These are phyloP conservation scores for Emmonsiellopsis sp. DNA, from an alignment of 2,329 filamentous ascomycete genomes.

Conservation along the genomic window DNA sequence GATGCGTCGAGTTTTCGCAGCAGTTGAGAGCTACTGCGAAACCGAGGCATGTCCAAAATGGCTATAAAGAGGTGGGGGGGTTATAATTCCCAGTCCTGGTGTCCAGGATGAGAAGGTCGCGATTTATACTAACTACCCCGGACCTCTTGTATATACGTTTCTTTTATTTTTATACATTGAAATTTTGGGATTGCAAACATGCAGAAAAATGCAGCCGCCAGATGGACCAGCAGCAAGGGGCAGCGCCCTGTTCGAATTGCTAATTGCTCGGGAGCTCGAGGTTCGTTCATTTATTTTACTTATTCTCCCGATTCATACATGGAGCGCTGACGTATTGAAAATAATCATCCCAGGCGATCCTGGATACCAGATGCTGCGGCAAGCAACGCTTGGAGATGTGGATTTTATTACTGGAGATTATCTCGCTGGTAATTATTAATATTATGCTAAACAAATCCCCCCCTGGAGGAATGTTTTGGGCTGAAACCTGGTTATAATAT, in stretches of 20 bases:
- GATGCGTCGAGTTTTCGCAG: too few species aligned
- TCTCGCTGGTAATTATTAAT: too few species aligned
- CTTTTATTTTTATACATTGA: too few species aligned
- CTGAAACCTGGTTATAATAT: conserved; percentile 6
- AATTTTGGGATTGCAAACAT: neutral
- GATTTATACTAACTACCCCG: too few species aligned
- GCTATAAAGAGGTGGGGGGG: too few species aligned
- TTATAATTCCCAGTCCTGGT: too few species aligned
- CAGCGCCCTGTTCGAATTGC: conserved; percentile 18
- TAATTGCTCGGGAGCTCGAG: conserved; percentile 19
- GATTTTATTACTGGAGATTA: conserved; percentile 50
- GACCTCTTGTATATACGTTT: too few species aligned
- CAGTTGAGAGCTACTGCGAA: too few species aligned
- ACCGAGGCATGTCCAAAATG: too few species aligned
- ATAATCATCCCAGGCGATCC: conserved; percentile 21
- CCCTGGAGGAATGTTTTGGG: neutral
- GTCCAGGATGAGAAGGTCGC: too few species aligned
- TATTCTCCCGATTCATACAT: neutral
- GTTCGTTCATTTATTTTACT: neutral
- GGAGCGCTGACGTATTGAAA: neutral
- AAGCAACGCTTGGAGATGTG: conserved; percentile 27
- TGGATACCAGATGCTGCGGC: conserved; percentile 28
- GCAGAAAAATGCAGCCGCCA: neutral
- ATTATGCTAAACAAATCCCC: neutral
- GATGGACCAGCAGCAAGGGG: conserved; percentile 6